Evolutionary conservation across 2,329 filamentous ascomycete species (phyloP), one percentile per base, ranked within the genome.

Genomic region (Knoxdaviesia proteae): DNA sequence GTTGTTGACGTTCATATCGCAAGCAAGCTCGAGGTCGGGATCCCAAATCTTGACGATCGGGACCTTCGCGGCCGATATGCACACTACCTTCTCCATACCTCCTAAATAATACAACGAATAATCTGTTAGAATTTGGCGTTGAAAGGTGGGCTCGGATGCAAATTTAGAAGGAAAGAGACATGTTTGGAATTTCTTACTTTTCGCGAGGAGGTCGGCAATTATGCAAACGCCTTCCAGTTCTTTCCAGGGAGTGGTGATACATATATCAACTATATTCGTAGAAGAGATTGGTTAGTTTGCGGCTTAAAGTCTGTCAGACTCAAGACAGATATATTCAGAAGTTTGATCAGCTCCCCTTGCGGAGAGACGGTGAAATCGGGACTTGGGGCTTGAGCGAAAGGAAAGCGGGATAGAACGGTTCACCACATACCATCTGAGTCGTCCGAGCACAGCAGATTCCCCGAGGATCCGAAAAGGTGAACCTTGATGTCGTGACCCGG

Each of bases 11-110:
- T 98, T 98, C 80, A 98, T 90, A 56, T 98, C 90, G 58, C 87
- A 94, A 10, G 86, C 82, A 41, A 98, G 67, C 49, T 78, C 68
- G 45, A 94, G 67, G 57, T 94, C 84, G 3, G 90, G 90, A 57
- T 98, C 90, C 87, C 90, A 98, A 44, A 94, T 83, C 64, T 96
- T 96, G 51, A 98, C 90, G 54, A 98, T 98, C 4, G 90, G 88
- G 9, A 98, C 90, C 60, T 94, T 96, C 46, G 90, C 90, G 37
- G 81, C 83, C 32, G 84, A 84, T 42, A 96, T 84, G 57, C 90
- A 98, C 30, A 94, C 82, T 1, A 98, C 86, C 53, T 84, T 84
- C 58, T 96, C 74, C 90, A 98, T 98, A 36, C 88, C 88, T 63
- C 84, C 88, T 94, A 53, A 74, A 37, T 37, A 30, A 11, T 5